Base-by-base conservation (phyloP, 495 filamentous ascomycete species). In the Talaromyces ruber region DNA sequence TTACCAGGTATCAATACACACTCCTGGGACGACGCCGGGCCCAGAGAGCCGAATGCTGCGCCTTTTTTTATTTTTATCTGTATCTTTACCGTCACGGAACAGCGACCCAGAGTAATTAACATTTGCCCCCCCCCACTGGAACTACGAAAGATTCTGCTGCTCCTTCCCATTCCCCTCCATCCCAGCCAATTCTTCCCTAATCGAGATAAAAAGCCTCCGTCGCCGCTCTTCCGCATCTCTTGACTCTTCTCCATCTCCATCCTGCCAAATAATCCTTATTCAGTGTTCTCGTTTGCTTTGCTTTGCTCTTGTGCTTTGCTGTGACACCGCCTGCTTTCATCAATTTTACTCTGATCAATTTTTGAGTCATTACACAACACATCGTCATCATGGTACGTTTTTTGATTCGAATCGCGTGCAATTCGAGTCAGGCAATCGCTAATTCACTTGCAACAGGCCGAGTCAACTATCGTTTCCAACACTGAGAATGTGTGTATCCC, bases 391-490 rank as follows among this genome's bases (percentile, higher is more conserved):
- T 78, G 74, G 75, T 78, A 72, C 55, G 75, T 68, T 55, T 11
- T 12, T 34, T 6, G 28, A 29, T 29, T 29, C 8, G 39, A 45
- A 45, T 18, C 18, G 39, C n/a, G 9, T 18, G 39, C 39, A 45
- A 45, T 37, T 4, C 43, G 21, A 47, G n/a, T 45, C 43, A 47
- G 24, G 22, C 37, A 60, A 22, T 32, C 32, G 45, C 43, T 52
- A 47, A 52, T 54, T 52, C 25, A 50, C 53, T 37, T 28, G 30
- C 59, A 63, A 39, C 67, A 81, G 82, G 77, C 79, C 68, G 75
- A 75, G 71, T 74, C 83, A 74, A 83, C 83, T 64, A 78, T 73
- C 74, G 71, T 87, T 76, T 88, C 85, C 76, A 86, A 88, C 73
- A 85, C 84, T 74, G 84, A 82, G 78, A 88, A 87, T 78, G 82